Conservation (phyloP, 768 basidiomycete genomes). For the Suillus fuscotomentosus region DNA sequence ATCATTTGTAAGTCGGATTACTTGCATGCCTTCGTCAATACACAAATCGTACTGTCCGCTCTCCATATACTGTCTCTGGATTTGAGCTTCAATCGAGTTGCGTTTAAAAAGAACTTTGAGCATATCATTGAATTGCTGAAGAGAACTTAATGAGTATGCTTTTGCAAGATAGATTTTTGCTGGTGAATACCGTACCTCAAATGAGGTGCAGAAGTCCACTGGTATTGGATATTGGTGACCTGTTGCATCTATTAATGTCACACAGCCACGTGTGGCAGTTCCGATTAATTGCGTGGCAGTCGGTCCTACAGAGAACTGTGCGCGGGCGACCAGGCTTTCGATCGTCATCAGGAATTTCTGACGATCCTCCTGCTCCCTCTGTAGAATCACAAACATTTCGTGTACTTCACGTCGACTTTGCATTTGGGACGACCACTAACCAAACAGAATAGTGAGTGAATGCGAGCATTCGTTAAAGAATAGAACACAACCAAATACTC, state of each 20-base stretch:
- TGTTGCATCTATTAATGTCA: not conserved
- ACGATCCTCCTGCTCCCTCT: too few relatives aligned
- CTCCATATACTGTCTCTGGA: slow-evolving; percentile 18
- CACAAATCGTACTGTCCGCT: slow-evolving; percentile 22
- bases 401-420: too few relatives aligned
- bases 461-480: not conserved
- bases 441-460: not conserved
- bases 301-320: not conserved
- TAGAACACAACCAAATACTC: not conserved
- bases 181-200: slow-evolving; percentile 14
- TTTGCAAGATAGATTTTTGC: not conserved
- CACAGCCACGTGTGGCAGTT: not conserved
- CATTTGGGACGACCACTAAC: not conserved
- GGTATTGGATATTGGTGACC: slow-evolving; percentile 20
- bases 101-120: slow-evolving; percentile 11
- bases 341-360: not conserved
- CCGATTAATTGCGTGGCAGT: too few relatives aligned
- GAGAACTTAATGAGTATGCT: not conserved
- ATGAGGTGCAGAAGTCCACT: slow-evolving; percentile 24
- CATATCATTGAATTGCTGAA: slow-evolving; percentile 10
- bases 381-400: too few relatives aligned
- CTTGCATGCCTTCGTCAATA: not conserved
- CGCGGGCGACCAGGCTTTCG: not conserved
- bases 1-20: not conserved
- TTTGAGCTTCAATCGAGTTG: slow-evolving; percentile 18